Evolutionary conservation across 306 rosid genomes (phyloP), one percentile per base, ranked within the genome.

Genomic region (Cicer pinnatifidum): DNA sequence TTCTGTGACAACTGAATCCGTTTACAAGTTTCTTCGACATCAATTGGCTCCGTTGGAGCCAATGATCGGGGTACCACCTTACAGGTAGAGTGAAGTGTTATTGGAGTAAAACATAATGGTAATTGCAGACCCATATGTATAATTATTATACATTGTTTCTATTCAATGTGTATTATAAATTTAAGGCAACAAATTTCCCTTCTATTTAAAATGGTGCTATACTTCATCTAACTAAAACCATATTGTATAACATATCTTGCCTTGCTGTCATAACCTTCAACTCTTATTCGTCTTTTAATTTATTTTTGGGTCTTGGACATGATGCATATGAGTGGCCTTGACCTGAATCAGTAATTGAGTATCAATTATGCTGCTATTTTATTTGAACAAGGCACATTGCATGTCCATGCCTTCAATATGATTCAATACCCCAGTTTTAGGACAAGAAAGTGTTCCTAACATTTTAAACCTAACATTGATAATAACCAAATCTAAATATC

Each of bases 1-100:
- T 54, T 90, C 98, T 20, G 75, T 72, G 77, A 89, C 93, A 70
- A 93, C 98, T 17, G 98, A 91, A 76, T 88, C 97, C 1, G 96
- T 91, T 71, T 88, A 89, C 52, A 62, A 67, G 65, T 93, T 93
- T 82, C 88, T 93, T 58, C 88, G 76, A 72, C 85, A 88, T 51
- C 91, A 89, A 45, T 80, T 93, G 74, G 90, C 95, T 64, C 82
- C 83, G 15, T 69, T 93, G 92, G 98, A 89, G 72, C 84, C 89
- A 23, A 57, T 91, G 73, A 83, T 91, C 63, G 97, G 98, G 61
- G 85, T 82, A 35, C 76, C 90, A 48, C 97, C 97, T 45, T 91
- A 94, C 83, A 76, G 47, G 43, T 93, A 81, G 85, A 64, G 35
- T 6, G n/a, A 41, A 9, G 40, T 69, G 8, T 75, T 44, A 38